A percentile compares a stretch with the other conserved stretches of the same genome.
Conservation (phyloP, 345 rosid genomes). For the Euphorbia lathyris region DNA sequence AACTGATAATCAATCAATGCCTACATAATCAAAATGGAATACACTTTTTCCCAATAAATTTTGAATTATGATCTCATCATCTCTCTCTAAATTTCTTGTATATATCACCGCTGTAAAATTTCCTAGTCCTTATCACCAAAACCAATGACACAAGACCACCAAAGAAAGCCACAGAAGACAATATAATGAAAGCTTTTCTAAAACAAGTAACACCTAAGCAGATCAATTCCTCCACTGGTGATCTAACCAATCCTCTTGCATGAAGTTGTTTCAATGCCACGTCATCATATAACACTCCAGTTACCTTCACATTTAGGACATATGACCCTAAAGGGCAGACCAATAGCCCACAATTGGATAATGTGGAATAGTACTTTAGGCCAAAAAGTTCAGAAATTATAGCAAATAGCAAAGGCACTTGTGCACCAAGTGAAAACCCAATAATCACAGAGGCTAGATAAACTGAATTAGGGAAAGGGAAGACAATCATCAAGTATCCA, state of each 20-base stretch:
- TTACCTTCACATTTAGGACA: slow-evolving; percentile 65
- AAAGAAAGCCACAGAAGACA: slow-evolving; percentile 48
- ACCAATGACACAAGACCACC: slow-evolving; percentile 61
- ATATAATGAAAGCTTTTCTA: slow-evolving; percentile 51
- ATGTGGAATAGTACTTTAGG: slow-evolving; percentile 80
- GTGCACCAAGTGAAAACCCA: slow-evolving; percentile 84
- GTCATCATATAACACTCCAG: slow-evolving; percentile 61
- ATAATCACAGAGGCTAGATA: slow-evolving; percentile 66
- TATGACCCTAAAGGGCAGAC: slow-evolving; percentile 88
- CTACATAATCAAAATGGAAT: too few relatives aligned
- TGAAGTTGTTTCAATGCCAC: slow-evolving; percentile 58
- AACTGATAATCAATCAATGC: too few relatives aligned
- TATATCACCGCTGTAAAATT: slow-evolving; percentile 73
- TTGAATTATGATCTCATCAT: background rate
- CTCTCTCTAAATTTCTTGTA: slow-evolving; percentile 63
- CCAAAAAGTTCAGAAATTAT: slow-evolving; percentile 91
- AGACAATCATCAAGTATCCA: slow-evolving; percentile 69
- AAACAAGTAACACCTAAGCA: slow-evolving; percentile 65
- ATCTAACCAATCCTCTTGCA: slow-evolving; percentile 43
- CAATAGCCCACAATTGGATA: slow-evolving; percentile 81
- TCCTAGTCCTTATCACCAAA: slow-evolving; percentile 64
- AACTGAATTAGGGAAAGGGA: slow-evolving; percentile 62
- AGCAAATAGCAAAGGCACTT: slow-evolving; percentile 63
- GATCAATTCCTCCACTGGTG: slow-evolving; percentile 57
- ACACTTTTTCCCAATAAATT: background rate